Evolutionary conservation across 73 alveolate species (phyloP).

Genomic region (Blepharisma stoltei): DNA sequence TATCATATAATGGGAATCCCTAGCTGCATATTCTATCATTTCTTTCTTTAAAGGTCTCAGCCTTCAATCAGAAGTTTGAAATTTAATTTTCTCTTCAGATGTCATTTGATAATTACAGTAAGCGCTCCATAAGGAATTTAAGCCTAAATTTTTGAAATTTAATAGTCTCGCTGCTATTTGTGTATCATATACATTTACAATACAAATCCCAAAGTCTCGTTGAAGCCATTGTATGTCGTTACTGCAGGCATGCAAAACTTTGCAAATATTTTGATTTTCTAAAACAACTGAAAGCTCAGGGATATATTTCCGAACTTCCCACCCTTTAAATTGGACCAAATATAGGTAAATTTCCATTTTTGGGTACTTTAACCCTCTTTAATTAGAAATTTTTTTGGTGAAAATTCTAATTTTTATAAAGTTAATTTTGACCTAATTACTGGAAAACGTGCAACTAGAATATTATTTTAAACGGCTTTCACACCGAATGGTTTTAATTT

Average conservation of each 20-base stretch:
- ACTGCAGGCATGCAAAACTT: conserved; percentile 55
- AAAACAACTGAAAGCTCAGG: conserved; percentile 41
- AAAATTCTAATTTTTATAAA: no score
- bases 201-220: conserved; percentile 43
- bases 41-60: conserved; percentile 69
- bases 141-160: conserved; percentile 33
- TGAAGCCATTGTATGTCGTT: conserved; percentile 68
- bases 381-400: no score
- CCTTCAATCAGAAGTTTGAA: conserved; percentile 75
- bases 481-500: no score
- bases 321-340: no score
- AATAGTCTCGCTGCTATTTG: conserved; percentile 3
- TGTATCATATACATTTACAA: conserved; percentile 57
- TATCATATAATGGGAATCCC: conserved; percentile 73
- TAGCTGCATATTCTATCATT: conserved; percentile 75
- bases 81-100: conserved; percentile 48
- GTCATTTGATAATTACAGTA: conserved; percentile 50
- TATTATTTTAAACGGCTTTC: no score
- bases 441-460: no score
- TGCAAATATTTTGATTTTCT: conserved; percentile 50
- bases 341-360: no score
- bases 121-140: conserved; percentile 48
- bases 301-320: conserved; percentile 40
- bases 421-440: no score
- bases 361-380: no score